Evolutionary conservation across 257 asterid genomes (phyloP), one percentile per base, ranked within the genome.

Genomic region (Nicotiana noctiflora): DNA sequence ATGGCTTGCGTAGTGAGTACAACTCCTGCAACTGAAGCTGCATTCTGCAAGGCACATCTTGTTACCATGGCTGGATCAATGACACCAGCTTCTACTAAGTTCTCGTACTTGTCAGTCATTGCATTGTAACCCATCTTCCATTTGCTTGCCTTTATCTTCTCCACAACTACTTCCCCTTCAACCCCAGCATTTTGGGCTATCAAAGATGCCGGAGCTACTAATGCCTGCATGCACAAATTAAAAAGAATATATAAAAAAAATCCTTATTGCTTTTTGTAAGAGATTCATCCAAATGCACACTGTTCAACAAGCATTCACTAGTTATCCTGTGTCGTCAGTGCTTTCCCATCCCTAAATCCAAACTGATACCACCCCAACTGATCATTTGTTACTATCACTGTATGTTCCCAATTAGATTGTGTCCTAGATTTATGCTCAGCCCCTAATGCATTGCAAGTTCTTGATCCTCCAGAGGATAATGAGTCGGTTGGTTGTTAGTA

Each of bases 11-110:
- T 96, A 21, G 99, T 96, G 51, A 96, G 95, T 75, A 93, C 99
- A 97, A 96, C 91, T 62, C 98, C 99, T 4, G 99, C 99, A 34
- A 96, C 94, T 2, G 99, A 96, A 78, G 99, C 97, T 3, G 98
- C 90, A 68, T 96, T 96, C 82, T 88, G 90, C 84, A 88, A 59
- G 27, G 89, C 99, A 37, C 99, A 96, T 86, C 99, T 85, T 3
- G 97, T 90, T 82, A 96, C 98, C 92, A 92, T 96, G 32, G 99
- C 98, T 3, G 98, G 99, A 87, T 96, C 99, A 3, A 96, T 96
- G 6, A 96, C 90, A 6, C 99, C 99, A 3, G 97, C 90, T 56
- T 86, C 97, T 9, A 96, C 94, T 81, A 96, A 81, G 72, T 94
- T 92, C 85, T 96, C 99, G 23, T 87, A 88, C 75, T 77, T 81